A percentile compares a stretch with the other conserved stretches of the same genome.
phyloP scores from a whole-genome alignment of 2,329 filamentous ascomycete genomes.

The Xylariaceae sp. region DNA sequence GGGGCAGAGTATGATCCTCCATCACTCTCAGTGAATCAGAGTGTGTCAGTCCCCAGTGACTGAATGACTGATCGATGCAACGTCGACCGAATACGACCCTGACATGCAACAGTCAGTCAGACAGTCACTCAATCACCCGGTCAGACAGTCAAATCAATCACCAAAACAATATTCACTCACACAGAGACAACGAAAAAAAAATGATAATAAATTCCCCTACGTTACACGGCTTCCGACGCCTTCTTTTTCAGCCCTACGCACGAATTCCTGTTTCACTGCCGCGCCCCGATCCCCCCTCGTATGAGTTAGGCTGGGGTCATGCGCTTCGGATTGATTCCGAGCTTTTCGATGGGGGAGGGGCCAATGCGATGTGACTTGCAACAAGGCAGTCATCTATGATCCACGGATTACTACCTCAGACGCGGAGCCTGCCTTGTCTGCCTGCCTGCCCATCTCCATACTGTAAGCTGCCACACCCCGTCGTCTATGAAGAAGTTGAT shows the following conservation, averaged over 20 bases:
- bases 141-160: not conserved
- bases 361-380: slow-evolving; percentile 4
- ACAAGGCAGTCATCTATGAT: not conserved
- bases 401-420: not conserved
- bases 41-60: not conserved
- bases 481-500: not conserved
- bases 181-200: not conserved
- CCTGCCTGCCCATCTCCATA: not conserved
- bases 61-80: slow-evolving; percentile 9
- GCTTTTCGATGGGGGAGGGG: slow-evolving; percentile 1
- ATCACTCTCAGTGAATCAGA: not conserved
- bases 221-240: slow-evolving; percentile 19
- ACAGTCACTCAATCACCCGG: not conserved
- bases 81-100: slow-evolving; percentile 14
- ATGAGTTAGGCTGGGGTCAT: not conserved
- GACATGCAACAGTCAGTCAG: slow-evolving; percentile 10
- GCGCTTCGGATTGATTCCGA: slow-evolving; percentile 9
- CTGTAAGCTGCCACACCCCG: not conserved
- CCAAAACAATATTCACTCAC: not conserved
- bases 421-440: too few species aligned
- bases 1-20: too few species aligned
- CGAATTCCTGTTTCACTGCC: slow-evolving; percentile 15
- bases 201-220: slow-evolving; percentile 8
- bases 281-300: not conserved
- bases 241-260: slow-evolving; percentile 18